Evolutionary conservation across 208 protist genomes (phyloP).

Genomic region (Herpetomonas samuelpessoai): DNA sequence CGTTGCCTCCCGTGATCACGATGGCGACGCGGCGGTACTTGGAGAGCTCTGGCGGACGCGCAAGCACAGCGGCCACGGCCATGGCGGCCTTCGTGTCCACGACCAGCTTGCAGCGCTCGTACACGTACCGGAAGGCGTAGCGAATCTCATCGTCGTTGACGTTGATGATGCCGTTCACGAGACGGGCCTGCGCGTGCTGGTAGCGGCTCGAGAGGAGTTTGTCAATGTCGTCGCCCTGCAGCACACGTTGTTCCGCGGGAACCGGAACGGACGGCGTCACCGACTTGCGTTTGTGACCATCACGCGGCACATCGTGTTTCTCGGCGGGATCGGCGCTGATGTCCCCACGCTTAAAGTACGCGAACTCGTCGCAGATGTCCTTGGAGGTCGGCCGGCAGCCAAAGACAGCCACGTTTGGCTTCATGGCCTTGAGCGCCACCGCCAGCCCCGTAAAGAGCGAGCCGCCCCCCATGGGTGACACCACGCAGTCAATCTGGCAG

Average conservation of each 20-base stretch:
- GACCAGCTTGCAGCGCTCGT: slow-evolving; percentile 79
- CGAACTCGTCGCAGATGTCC: slow-evolving; percentile 20
- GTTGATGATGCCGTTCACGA: slow-evolving; percentile 63
- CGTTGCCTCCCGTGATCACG: slow-evolving; percentile 29
- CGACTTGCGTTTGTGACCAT: neutral
- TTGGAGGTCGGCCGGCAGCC: slow-evolving; percentile 67
- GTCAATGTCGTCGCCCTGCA: neutral
- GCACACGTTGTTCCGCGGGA: neutral
- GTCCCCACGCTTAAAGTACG: slow-evolving; percentile 41
- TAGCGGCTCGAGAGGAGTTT: neutral
- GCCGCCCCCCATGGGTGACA: slow-evolving; percentile 88
- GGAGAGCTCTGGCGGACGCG: slow-evolving; percentile 25
- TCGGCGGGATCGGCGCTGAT: neutral
- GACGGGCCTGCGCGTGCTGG: slow-evolving; percentile 1
- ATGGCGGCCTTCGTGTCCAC: slow-evolving; percentile 69
- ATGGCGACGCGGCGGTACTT: slow-evolving; percentile 28
- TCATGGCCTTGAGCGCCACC: slow-evolving; percentile 87
- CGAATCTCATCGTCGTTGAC: slow-evolving; percentile 48
- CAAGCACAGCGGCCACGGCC: slow-evolving; percentile 65
- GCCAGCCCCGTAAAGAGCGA: slow-evolving; percentile 86
- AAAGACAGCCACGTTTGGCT: slow-evolving; percentile 84
- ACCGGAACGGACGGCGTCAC: neutral
- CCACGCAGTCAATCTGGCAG: slow-evolving; percentile 73
- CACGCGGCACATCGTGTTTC: neutral
- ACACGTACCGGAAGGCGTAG: slow-evolving; percentile 72